Percentiles rank a stretch among this genome's conserved stretches.
Conservation (phyloP, 148 eudicot genomes). For the Chenopodium album region DNA sequence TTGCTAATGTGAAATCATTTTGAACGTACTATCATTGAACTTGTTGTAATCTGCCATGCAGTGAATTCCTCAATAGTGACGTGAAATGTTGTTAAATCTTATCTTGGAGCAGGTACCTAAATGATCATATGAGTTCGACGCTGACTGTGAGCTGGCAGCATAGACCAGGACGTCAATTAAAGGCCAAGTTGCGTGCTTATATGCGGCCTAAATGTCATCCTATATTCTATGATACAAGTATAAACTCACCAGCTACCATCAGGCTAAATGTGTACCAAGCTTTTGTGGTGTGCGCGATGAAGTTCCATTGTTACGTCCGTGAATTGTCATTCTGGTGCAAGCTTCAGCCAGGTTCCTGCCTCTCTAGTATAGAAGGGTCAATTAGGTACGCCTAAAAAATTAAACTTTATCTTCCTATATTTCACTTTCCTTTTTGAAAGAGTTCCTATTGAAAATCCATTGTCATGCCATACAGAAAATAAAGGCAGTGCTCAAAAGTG, state of each 20-base stretch:
- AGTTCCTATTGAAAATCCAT: background rate
- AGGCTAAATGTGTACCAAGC: conserved; percentile 79
- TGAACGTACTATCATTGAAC: background rate
- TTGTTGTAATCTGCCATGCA: background rate
- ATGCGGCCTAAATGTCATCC: conserved; percentile 88
- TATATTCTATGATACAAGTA: conserved; percentile 66
- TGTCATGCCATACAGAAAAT: background rate
- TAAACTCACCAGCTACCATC: conserved; percentile 71
- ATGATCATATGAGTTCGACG: conserved; percentile 59
- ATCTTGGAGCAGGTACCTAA: conserved; percentile 51
- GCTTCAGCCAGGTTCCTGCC: conserved; percentile 33
- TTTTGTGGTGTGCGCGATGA: conserved; percentile 83
- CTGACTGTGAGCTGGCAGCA: conserved; percentile 62
- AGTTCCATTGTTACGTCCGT: conserved; percentile 72
- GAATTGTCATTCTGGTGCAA: conserved; percentile 44
- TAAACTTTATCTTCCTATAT: background rate
- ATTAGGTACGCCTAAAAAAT: conserved; percentile 45
- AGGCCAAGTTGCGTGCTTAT: conserved; percentile 62
- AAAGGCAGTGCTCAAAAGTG: background rate
- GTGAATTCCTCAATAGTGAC: background rate
- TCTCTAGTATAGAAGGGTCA: conserved; percentile 45
- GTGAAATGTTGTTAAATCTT: background rate
- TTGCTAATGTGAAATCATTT: too few relatives aligned
- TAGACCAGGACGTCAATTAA: conserved; percentile 47
- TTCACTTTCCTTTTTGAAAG: background rate